A percentile compares a stretch with the other conserved stretches of the same genome.
Conservation (phyloP, 2,329 filamentous ascomycete genomes). For the Thielaviopsis punctulata region DNA sequence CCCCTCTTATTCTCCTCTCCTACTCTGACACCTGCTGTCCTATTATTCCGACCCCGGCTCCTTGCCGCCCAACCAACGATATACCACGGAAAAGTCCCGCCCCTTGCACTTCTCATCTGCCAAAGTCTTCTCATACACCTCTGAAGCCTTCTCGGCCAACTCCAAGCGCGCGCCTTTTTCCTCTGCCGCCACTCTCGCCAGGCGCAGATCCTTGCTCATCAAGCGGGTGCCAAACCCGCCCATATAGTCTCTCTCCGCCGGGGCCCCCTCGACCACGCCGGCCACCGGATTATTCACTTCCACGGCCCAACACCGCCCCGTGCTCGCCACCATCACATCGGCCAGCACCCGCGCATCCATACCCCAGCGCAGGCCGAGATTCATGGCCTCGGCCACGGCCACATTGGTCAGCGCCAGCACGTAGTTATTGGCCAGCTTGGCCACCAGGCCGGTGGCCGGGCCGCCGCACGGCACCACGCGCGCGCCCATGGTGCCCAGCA, state of each 20-base stretch:
- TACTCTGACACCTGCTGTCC: not conserved
- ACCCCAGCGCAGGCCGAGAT: constrained; percentile 43
- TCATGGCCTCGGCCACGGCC: constrained; percentile 48
- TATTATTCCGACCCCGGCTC: constrained; percentile 17
- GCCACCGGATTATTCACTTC: constrained; percentile 91
- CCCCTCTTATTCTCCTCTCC: not conserved
- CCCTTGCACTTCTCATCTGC: constrained; percentile 43
- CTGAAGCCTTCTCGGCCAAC: constrained; percentile 42
- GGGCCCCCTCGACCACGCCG: constrained; percentile 61
- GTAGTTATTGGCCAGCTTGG: constrained; percentile 96
- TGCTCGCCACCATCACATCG: constrained; percentile 80
- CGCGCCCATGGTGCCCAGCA: constrained; percentile 69
- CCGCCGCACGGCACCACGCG: constrained; percentile 71
- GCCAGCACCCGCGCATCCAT: constrained; percentile 50
- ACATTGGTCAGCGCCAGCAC: constrained; percentile 86
- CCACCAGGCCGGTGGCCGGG: constrained; percentile 72
- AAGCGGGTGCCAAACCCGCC: constrained; percentile 63
- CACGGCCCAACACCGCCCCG: constrained; percentile 89
- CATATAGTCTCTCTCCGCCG: constrained; percentile 57
- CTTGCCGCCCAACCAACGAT: constrained; percentile 47
- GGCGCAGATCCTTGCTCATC: constrained; percentile 64
- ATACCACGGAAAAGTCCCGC: constrained; percentile 69
- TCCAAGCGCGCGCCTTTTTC: constrained; percentile 50
- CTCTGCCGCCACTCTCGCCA: constrained; percentile 55
- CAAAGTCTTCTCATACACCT: constrained; percentile 52